Percentiles rank a stretch among this genome's conserved stretches.
Evolutionary conservation across 2,329 filamentous ascomycete species (phyloP).

Genomic region (Pseudogymnoascus sp.): DNA sequence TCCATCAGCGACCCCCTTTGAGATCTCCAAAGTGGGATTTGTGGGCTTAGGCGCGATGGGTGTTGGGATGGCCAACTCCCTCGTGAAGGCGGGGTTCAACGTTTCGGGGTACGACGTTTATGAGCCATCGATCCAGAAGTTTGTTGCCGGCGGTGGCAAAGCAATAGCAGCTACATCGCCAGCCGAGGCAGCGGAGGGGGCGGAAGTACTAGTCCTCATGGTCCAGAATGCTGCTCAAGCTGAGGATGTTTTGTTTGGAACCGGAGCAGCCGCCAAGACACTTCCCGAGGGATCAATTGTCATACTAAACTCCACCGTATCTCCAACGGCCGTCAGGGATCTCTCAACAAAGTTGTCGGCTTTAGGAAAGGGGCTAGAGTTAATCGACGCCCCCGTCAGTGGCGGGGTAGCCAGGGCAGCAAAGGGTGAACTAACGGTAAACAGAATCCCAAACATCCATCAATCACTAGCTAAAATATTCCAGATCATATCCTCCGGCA

Average conservation of each 20-base stretch:
- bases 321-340: slow-evolving; percentile 55
- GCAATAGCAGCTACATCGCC: slow-evolving; percentile 39
- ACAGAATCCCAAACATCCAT: background rate
- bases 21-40: slow-evolving; percentile 39
- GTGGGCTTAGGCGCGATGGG: slow-evolving; percentile 73
- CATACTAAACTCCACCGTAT: slow-evolving; percentile 61
- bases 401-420: slow-evolving; percentile 52
- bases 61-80: slow-evolving; percentile 67
- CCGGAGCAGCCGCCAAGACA: slow-evolving; percentile 39
- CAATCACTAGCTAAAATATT: background rate
- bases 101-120: slow-evolving; percentile 65
- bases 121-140: slow-evolving; percentile 54
- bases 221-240: slow-evolving; percentile 43
- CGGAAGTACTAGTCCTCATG: slow-evolving; percentile 60
- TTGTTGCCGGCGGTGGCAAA: slow-evolving; percentile 51
- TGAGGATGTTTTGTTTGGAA: slow-evolving; percentile 56
- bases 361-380: slow-evolving; percentile 51
- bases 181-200: slow-evolving; percentile 52
- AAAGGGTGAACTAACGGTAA: slow-evolving; percentile 30
- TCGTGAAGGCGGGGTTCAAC: slow-evolving; percentile 56
- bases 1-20: slow-evolving; percentile 10
- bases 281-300: slow-evolving; percentile 52
- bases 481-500: slow-evolving; percentile 31
- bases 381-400: slow-evolving; percentile 64
- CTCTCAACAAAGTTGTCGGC: slow-evolving; percentile 48